A percentile compares a stretch with the other conserved stretches of the same genome.
These are phyloP conservation scores for Begonia fuchsioides DNA, from an alignment of 306 rosid genomes.

Conservation along the genomic window DNA sequence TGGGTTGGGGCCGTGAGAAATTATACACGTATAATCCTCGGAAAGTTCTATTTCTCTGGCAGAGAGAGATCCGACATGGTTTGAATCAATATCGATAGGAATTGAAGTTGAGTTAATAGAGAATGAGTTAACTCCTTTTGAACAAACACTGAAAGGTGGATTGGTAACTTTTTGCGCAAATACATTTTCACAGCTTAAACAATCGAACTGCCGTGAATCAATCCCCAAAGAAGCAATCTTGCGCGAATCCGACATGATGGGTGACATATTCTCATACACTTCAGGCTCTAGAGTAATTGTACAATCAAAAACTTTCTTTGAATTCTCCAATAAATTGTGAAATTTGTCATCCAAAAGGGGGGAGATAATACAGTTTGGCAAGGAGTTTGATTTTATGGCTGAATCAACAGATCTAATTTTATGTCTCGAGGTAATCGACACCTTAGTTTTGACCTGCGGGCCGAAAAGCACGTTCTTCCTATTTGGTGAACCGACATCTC, in stretches of 20 bases:
- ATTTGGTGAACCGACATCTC: constrained; percentile 22
- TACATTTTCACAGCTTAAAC: constrained; percentile 15
- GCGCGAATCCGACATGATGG: constrained; percentile 24
- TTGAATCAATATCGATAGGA: constrained; percentile 42
- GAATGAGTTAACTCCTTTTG: constrained; percentile 19
- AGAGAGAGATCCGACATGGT: constrained; percentile 41
- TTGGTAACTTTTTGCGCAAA: constrained; percentile 17
- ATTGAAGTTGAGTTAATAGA: constrained; percentile 38
- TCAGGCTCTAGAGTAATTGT: constrained; percentile 19
- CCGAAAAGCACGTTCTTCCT: constrained; percentile 62
- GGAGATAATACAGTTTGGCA: constrained; percentile 55
- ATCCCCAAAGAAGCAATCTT: constrained; percentile 17
- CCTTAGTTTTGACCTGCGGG: constrained; percentile 40
- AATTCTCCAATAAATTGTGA: constrained; percentile 15
- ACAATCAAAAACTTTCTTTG: constrained; percentile 18
- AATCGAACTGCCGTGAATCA: constrained; percentile 15
- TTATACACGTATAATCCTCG: constrained; percentile 87
- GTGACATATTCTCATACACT: constrained; percentile 13
- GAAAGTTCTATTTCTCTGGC: constrained; percentile 76
- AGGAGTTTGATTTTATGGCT: constrained; percentile 38
- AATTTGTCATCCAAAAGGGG: constrained; percentile 21
- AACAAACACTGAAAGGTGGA: constrained; percentile 9
- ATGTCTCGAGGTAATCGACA: constrained; percentile 21
- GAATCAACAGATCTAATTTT: constrained; percentile 22
- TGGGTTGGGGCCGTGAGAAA: constrained; percentile 88